phyloP scores from a whole-genome alignment of 2,329 filamentous ascomycete species.

The Epichloe sp. region DNA sequence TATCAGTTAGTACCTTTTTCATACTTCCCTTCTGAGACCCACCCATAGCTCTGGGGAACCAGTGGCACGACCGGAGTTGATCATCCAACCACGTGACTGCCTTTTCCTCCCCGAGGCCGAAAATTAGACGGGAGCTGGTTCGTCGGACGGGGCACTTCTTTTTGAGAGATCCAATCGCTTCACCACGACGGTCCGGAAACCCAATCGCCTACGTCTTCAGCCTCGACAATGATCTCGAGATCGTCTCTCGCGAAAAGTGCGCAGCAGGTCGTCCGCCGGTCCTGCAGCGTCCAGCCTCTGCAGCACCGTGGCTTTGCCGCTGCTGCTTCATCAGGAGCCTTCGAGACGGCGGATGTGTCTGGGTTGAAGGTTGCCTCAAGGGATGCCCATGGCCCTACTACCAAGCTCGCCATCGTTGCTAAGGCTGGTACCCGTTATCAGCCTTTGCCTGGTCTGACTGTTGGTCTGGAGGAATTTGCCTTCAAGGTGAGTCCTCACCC shows the following conservation, averaged over 20 bases:
- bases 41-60: background rate
- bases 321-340: conserved; percentile 58
- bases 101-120: conserved; percentile 20
- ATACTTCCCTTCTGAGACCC: background rate
- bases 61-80: background rate
- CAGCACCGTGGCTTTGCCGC: conserved; percentile 45
- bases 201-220: conserved; percentile 43
- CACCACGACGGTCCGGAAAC: conserved; percentile 30
- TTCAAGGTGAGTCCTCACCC: conserved; percentile 59
- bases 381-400: conserved; percentile 77
- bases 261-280: conserved; percentile 44
- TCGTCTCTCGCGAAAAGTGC: conserved; percentile 44
- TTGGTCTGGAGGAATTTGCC: conserved; percentile 86
- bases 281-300: conserved; percentile 40
- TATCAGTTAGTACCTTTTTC: no score
- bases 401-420: conserved; percentile 79
- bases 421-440: conserved; percentile 94
- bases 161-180: conserved; percentile 24
- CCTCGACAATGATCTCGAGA: conserved; percentile 50
- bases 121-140: conserved; percentile 32
- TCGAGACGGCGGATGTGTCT: conserved; percentile 72
- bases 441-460: conserved; percentile 75
- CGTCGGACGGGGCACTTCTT: conserved; percentile 27
- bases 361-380: conserved; percentile 89
- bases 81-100: conserved; percentile 23